Evolutionary conservation across 2,329 filamentous ascomycete genomes (phyloP), one percentile per base, ranked within the genome.

Genomic region (Neoascochyta sp.): DNA sequence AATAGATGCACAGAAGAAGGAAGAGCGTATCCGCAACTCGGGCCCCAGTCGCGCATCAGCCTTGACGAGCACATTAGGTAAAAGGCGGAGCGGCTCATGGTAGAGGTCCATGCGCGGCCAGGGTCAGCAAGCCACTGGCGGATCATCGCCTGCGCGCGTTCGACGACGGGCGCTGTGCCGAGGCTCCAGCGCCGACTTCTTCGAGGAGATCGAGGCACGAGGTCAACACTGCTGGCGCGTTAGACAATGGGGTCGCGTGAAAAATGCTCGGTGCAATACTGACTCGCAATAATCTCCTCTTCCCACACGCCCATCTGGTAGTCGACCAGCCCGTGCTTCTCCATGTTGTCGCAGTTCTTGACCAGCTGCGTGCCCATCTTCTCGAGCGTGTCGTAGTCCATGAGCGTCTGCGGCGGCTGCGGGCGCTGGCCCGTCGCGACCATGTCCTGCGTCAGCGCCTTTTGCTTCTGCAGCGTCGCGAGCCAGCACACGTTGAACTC

Each of bases 301-400:
- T 96, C 92, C 78, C 87, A 93, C 15, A 96, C 86, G 7, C 92
- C 92, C 68, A 95, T 93, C 54, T 96, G 84, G 60, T 96, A 98
- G 66, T 98, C 92, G 8, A 98, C 87, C 26, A 98, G 69, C n/a
- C 92, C 92, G 57, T 93, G 82, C 46, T 83, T 81, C 63, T 96
- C 90, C 41, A 96, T 76, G 28, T 77, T 77, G 58, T 96, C 88
- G 58, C 89, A 94, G 28, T 95, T 71, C 28, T 80, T 76, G 33
- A 94, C 75, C 16, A 98, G 65, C 51, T 94, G 83, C 32, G 83
- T 81, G 9, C 86, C 87, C 76, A 96, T 81, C 46, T 80, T 81
- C 50, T 85, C 79, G 27, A 96, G 71, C 14, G 71, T 75, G 3
- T 83, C 80, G 43, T 76, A 71, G 17, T 76, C 75, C 49, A 96